Percentiles rank a stretch among this genome's conserved stretches.
These are phyloP conservation scores for Podospora anserina DNA, from an alignment of 495 filamentous ascomycete species.

Conservation along the genomic window DNA sequence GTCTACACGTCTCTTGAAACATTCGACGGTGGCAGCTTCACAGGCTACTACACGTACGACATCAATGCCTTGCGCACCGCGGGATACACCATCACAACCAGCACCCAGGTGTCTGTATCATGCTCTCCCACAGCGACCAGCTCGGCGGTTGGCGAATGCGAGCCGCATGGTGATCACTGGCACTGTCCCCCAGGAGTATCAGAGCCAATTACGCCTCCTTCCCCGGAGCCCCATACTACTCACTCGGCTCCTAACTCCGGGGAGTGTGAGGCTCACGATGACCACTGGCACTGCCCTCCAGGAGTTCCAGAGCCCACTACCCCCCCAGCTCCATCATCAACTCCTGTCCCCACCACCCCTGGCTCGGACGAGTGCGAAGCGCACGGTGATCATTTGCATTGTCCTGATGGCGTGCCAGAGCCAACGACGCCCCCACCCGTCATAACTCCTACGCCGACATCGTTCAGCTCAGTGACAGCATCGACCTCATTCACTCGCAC, in stretches of 20 bases:
- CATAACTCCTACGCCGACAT: not conserved
- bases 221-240: not conserved
- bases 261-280: not conserved
- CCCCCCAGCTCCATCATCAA: not conserved
- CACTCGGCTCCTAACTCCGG: not conserved
- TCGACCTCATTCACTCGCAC: not conserved
- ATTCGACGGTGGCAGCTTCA: not conserved
- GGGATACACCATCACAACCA: slow-evolving; percentile 9
- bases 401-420: not conserved
- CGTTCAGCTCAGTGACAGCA: not conserved
- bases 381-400: not conserved
- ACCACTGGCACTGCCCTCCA: not conserved
- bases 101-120: not conserved
- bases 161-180: slow-evolving; percentile 13
- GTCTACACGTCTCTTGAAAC: slow-evolving; percentile 8
- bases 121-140: not conserved
- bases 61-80: slow-evolving; percentile 4
- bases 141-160: not conserved
- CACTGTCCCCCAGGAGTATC: slow-evolving; percentile 9
- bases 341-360: not conserved
- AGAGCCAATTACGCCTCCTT: slow-evolving; percentile 1
- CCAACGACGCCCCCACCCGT: not conserved
- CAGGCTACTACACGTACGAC: slow-evolving; percentile 8
- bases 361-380: not conserved
- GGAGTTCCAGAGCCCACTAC: not conserved